These are phyloP conservation scores for Mycosarcoma maydis DNA, from an alignment of 1,284 basidiomycete genomes.

Conservation along the genomic window DNA sequence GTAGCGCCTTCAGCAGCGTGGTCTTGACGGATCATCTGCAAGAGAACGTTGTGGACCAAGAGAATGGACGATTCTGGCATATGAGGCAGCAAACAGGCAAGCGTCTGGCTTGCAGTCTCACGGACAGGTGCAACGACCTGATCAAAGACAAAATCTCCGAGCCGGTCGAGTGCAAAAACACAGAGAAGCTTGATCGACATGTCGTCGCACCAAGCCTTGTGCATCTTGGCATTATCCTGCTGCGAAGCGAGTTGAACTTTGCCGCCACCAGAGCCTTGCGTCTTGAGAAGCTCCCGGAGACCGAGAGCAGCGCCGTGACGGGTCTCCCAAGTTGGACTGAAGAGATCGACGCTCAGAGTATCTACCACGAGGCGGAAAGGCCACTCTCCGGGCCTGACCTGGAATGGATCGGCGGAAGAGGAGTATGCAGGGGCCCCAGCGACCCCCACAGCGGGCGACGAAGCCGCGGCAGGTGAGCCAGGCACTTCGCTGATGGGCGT, in stretches of 20 bases:
- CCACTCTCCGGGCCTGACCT: slow-evolving; percentile 75
- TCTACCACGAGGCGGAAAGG: slow-evolving; percentile 87
- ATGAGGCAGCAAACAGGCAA: slow-evolving; percentile 86
- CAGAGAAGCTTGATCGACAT: slow-evolving; percentile 86
- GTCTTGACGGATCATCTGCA: slow-evolving; percentile 93
- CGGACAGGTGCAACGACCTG: slow-evolving; percentile 97
- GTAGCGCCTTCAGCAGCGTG: slow-evolving; percentile 66
- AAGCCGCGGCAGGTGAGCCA: slow-evolving; percentile 24
- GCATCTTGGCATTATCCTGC: slow-evolving; percentile 65
- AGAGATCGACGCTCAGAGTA: slow-evolving; percentile 84
- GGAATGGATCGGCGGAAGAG: slow-evolving; percentile 49
- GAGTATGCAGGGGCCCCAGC: slow-evolving; percentile 38
- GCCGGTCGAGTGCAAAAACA: slow-evolving; percentile 93
- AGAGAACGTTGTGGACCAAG: slow-evolving; percentile 82
- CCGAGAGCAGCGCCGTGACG: slow-evolving; percentile 94
- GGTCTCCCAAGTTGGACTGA: slow-evolving; percentile 87
- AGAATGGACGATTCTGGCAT: slow-evolving; percentile 80
- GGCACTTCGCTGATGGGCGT: slow-evolving; percentile 36
- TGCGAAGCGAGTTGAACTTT: slow-evolving; percentile 68
- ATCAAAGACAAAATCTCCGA: slow-evolving; percentile 97
- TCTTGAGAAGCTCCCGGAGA: slow-evolving; percentile 85
- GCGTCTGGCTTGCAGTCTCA: slow-evolving; percentile 93
- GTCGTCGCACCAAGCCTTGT: slow-evolving; percentile 88
- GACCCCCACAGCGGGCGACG: slow-evolving; percentile 26
- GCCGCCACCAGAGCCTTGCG: slow-evolving; percentile 83